phyloP scores from a whole-genome alignment of 208 protist genomes.

The Novymonas esmeraldas region DNA sequence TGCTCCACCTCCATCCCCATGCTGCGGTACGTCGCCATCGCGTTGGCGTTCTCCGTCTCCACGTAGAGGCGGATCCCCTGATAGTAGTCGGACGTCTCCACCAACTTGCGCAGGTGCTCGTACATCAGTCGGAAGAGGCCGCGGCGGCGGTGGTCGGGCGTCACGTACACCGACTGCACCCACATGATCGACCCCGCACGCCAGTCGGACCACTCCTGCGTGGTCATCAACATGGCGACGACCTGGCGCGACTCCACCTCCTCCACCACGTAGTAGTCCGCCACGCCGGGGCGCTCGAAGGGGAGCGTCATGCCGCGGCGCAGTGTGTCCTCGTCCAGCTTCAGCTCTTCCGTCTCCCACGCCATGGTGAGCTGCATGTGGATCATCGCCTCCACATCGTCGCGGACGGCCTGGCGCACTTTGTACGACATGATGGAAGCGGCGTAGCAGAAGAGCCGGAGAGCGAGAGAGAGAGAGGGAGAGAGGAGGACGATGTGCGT shows the following conservation, averaged over 20 bases:
- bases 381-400: constrained; percentile 52
- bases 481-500: too few species aligned
- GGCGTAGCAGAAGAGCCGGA: too few species aligned
- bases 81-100: constrained; percentile 45
- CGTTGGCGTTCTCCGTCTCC: constrained; percentile 49
- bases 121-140: constrained; percentile 57
- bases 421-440: constrained; percentile 25
- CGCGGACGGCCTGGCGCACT: constrained; percentile 20
- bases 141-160: constrained; percentile 41
- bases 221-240: constrained; percentile 68
- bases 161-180: constrained; percentile 72
- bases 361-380: constrained; percentile 61
- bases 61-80: constrained; percentile 67
- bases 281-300: constrained; percentile 42
- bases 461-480: too few species aligned
- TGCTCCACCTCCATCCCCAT: constrained; percentile 70
- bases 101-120: constrained; percentile 42
- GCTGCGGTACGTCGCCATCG: constrained; percentile 43
- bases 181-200: constrained; percentile 55
- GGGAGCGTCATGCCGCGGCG: constrained; percentile 45
- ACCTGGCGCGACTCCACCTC: constrained; percentile 30
- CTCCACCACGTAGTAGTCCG: constrained; percentile 56
- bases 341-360: constrained; percentile 54
- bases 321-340: constrained; percentile 43
- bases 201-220: constrained; percentile 82